Evolutionary conservation across 2,329 filamentous ascomycete species (phyloP).

Genomic region (Sporothrix pallida): DNA sequence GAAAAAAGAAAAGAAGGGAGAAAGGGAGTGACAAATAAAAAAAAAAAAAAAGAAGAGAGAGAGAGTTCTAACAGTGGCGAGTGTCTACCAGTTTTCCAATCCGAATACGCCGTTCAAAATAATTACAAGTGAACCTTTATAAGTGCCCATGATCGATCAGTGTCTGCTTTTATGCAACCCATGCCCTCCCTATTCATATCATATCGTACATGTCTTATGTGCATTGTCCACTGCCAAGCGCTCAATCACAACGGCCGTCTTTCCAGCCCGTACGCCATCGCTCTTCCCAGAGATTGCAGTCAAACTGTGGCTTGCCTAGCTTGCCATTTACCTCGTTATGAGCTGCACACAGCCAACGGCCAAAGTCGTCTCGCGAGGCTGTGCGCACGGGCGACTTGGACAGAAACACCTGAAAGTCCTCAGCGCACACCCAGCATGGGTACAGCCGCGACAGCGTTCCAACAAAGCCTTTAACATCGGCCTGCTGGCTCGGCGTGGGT

Average conservation of each 20-base stretch:
- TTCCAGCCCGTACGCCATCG: slow-evolving; percentile 91
- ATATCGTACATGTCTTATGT: not conserved
- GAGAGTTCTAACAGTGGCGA: not conserved
- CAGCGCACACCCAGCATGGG: slow-evolving; percentile 93
- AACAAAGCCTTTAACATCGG: slow-evolving; percentile 79
- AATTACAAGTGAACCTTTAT: not conserved
- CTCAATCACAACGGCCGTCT: slow-evolving; percentile 65
- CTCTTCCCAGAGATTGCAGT: slow-evolving; percentile 90
- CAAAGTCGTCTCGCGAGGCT: slow-evolving; percentile 70
- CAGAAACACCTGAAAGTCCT: slow-evolving; percentile 88
- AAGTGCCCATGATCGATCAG: no score
- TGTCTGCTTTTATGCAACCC: not conserved
- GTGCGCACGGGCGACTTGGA: slow-evolving; percentile 68
- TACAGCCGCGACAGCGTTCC: slow-evolving; percentile 83
- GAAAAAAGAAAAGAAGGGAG: no score
- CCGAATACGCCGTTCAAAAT: not conserved
- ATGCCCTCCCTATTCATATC: not conserved
- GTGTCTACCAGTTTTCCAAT: not conserved
- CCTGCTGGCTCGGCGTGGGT: slow-evolving; percentile 72
- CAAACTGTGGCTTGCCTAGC: slow-evolving; percentile 87
- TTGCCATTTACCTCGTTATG: slow-evolving; percentile 90
- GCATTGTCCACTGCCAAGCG: not conserved
- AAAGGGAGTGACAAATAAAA: no score
- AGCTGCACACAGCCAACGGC: slow-evolving; percentile 81
- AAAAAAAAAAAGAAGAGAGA: no score